Evolutionary conservation across 768 basidiomycete species (phyloP).

Genomic region (Suillus variegatus): DNA sequence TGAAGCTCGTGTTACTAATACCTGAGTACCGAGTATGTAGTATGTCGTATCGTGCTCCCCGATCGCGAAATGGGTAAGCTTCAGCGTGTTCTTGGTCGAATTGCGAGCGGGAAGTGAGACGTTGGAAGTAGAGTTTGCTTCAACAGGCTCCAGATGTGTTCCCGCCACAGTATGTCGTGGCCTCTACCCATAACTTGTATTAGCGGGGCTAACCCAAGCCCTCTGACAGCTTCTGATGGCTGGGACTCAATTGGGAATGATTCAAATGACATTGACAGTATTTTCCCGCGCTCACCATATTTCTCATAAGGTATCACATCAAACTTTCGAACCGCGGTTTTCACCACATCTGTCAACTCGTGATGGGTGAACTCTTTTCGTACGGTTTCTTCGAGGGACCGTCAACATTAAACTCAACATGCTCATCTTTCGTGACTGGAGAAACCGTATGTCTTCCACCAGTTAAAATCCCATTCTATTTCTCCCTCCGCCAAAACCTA

Average conservation of each 20-base stretch:
- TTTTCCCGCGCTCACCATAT: background rate
- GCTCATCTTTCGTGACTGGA: constrained; percentile 33
- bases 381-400: constrained; percentile 13
- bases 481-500: constrained; percentile 44
- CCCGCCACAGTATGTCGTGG: background rate
- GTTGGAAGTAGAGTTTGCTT: background rate
- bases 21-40: background rate
- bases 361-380: constrained; percentile 17
- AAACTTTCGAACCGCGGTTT: background rate
- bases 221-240: no score
- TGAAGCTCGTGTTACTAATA: constrained; percentile 16
- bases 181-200: background rate
- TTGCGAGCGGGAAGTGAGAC: background rate
- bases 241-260: no score
- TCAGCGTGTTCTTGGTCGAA: background rate
- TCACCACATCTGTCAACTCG: background rate
- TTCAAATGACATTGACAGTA: background rate
- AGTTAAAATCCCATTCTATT: constrained; percentile 55
- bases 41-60: background rate
- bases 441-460: constrained; percentile 38
- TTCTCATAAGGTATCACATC: no score
- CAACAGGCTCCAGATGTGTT: background rate
- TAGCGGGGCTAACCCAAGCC: no score
- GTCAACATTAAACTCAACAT: constrained; percentile 37
- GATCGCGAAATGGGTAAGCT: background rate